These are phyloP conservation scores for Canavalia ensiformis DNA, from an alignment of 306 rosid genomes.

Conservation along the genomic window DNA sequence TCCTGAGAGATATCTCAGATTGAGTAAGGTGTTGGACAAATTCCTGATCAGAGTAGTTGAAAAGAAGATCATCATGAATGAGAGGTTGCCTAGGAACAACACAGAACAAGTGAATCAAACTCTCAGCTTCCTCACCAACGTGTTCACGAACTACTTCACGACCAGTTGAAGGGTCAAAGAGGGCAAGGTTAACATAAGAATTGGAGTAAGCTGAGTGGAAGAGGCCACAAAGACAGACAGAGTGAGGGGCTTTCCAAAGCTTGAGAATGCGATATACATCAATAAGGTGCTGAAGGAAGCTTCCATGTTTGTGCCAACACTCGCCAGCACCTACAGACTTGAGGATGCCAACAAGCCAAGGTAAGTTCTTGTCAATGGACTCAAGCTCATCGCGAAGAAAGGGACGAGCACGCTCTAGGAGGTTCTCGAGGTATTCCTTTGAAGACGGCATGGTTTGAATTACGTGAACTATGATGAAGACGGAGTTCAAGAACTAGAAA, in stretches of 20 bases:
- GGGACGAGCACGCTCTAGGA: conserved; percentile 72
- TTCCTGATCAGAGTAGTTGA: conserved; percentile 69
- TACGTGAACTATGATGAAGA: too few relatives aligned
- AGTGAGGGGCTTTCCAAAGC: conserved; percentile 69
- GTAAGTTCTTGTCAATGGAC: conserved; percentile 60
- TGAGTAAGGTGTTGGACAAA: conserved; percentile 64
- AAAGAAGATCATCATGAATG: conserved; percentile 83
- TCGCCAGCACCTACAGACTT: conserved; percentile 88
- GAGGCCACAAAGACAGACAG: conserved; percentile 83
- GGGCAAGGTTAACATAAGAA: conserved; percentile 91
- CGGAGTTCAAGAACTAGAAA: too few relatives aligned
- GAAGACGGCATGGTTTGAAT: neutral
- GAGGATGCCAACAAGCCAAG: conserved; percentile 60
- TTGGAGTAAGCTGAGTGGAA: conserved; percentile 96
- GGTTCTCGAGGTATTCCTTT: conserved; percentile 30
- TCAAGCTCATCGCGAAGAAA: conserved; percentile 82
- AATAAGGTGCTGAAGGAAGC: conserved; percentile 79
- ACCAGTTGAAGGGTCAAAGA: conserved; percentile 84
- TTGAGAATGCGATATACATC: conserved; percentile 77
- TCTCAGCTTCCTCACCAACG: conserved; percentile 76
- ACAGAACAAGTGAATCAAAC: conserved; percentile 78
- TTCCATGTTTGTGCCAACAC: conserved; percentile 98
- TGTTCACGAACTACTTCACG: conserved; percentile 68
- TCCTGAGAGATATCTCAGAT: conserved; percentile 53
- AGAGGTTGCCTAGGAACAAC: conserved; percentile 78